These are phyloP conservation scores for Yamadazyma buinensis DNA, from an alignment of 1,139 yeast genomes.

Conservation along the genomic window DNA sequence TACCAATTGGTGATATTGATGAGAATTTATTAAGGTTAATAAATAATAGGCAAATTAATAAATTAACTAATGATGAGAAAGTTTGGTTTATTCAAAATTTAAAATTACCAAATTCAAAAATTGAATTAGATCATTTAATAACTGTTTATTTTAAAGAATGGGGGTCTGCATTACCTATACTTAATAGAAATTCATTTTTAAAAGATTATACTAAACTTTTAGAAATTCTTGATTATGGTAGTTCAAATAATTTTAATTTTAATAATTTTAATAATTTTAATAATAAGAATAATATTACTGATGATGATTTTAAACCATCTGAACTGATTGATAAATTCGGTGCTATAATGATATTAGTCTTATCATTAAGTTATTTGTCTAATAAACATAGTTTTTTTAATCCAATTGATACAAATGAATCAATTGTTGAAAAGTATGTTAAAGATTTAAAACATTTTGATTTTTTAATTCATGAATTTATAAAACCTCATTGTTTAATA, in stretches of 20 bases:
- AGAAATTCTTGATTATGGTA: constrained; percentile 32
- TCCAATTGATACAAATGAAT: constrained; percentile 14
- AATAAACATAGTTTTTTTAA: constrained; percentile 25
- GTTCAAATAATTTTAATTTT: constrained; percentile 4
- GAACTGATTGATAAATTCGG: constrained; percentile 55
- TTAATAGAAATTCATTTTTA: constrained; percentile 64
- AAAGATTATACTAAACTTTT: constrained; percentile 50
- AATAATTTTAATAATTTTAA: no score
- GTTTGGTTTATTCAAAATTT: constrained; percentile 38
- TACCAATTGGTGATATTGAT: constrained; percentile 4
- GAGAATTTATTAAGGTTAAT: constrained; percentile 20
- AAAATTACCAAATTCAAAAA: constrained; percentile 48
- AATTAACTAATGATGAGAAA: constrained; percentile 33
- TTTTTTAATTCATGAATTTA: constrained; percentile 48
- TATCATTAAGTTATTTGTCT: constrained; percentile 55
- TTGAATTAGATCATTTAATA: constrained; percentile 54
- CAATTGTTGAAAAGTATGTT: constrained; percentile 18
- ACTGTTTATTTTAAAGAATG: constrained; percentile 73
- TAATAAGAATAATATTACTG: not conserved
- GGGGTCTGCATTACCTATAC: constrained; percentile 66
- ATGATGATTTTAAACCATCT: not conserved
- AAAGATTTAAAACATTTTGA: constrained; percentile 37
- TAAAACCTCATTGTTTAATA: constrained; percentile 47
- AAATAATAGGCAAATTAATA: constrained; percentile 28
- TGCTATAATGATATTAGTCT: constrained; percentile 52